A percentile compares a stretch with the other conserved stretches of the same genome.
phyloP scores from a whole-genome alignment of 257 asterid genomes.

The Solanum rostratum region DNA sequence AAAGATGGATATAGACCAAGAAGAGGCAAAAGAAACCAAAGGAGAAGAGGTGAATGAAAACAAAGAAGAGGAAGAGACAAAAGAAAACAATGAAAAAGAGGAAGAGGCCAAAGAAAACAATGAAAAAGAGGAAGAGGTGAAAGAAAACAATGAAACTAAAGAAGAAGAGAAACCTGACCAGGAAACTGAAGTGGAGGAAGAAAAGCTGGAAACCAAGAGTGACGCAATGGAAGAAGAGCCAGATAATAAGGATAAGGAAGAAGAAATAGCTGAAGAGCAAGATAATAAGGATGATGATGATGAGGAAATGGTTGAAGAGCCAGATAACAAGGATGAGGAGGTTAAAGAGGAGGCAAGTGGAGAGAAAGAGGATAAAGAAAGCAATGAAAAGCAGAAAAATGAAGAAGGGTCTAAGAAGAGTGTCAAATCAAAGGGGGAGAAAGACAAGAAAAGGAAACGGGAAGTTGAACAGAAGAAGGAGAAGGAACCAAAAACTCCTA shows the following conservation, averaged over 20 bases:
- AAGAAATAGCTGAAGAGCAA: background rate
- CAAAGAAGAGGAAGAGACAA: background rate
- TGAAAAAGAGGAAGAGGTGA: background rate
- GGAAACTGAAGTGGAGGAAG: background rate
- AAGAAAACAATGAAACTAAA: background rate
- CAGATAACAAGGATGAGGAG: slow-evolving; percentile 2
- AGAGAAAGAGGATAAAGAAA: slow-evolving; percentile 20
- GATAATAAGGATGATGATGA: background rate
- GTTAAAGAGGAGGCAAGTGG: slow-evolving; percentile 20
- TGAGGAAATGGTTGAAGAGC: slow-evolving; percentile 17
- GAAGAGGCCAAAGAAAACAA: background rate
- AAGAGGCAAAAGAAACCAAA: slow-evolving; percentile 3
- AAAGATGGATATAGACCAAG: slow-evolving; percentile 3
- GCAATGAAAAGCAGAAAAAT: slow-evolving; percentile 20
- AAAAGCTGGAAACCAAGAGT: background rate
- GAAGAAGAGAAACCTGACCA: background rate
- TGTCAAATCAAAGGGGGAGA: slow-evolving; percentile 34
- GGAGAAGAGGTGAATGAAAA: background rate
- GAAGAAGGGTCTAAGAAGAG: slow-evolving; percentile 41
- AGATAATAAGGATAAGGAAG: background rate
- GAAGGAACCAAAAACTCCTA: slow-evolving; percentile 56
- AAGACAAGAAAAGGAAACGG: slow-evolving; percentile 24
- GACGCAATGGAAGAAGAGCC: background rate
- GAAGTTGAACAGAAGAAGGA: slow-evolving; percentile 23
- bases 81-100: background rate